Evolutionary conservation across 768 basidiomycete genomes (phyloP).

Genomic region (Pseudohyphozyma bogoriensis): DNA sequence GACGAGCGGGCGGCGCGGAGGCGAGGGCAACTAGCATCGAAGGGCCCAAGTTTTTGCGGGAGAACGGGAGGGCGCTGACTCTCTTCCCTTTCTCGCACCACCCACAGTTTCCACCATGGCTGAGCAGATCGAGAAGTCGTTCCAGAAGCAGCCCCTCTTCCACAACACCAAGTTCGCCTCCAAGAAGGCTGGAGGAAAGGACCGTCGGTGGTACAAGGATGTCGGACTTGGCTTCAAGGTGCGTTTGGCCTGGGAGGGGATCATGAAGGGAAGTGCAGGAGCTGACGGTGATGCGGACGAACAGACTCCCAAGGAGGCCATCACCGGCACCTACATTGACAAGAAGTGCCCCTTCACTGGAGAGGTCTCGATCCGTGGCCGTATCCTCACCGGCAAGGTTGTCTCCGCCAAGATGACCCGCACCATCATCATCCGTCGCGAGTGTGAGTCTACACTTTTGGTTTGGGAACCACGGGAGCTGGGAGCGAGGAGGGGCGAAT

Average conservation of each 20-base stretch:
- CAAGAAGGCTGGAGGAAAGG: slow-evolving; percentile 87
- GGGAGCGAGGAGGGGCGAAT: neutral
- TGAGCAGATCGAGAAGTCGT: slow-evolving; percentile 85
- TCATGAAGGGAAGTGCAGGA: neutral
- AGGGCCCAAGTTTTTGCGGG: neutral
- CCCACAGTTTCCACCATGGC: slow-evolving; percentile 35
- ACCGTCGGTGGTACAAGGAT: slow-evolving; percentile 93
- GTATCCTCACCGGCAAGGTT: slow-evolving; percentile 95
- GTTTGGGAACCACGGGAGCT: neutral
- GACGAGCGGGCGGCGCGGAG: too few species aligned
- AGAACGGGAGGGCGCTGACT: neutral
- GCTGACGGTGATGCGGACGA: neutral
- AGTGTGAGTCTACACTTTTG: slow-evolving; percentile 37
- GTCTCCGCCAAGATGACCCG: slow-evolving; percentile 99
- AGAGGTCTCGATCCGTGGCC: slow-evolving; percentile 92
- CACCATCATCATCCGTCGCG: slow-evolving; percentile 82
- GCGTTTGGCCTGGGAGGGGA: neutral
- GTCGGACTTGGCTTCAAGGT: slow-evolving; percentile 35
- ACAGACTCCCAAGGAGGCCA: slow-evolving; percentile 85
- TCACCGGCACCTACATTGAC: slow-evolving; percentile 91
- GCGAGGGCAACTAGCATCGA: too few species aligned
- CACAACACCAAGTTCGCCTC: slow-evolving; percentile 88
- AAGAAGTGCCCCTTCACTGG: slow-evolving; percentile 99
- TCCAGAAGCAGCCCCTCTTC: slow-evolving; percentile 96
- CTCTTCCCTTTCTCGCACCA: neutral